phyloP scores from a whole-genome alignment of 805 yeast genomes.

The Kuraishia hungarica region DNA sequence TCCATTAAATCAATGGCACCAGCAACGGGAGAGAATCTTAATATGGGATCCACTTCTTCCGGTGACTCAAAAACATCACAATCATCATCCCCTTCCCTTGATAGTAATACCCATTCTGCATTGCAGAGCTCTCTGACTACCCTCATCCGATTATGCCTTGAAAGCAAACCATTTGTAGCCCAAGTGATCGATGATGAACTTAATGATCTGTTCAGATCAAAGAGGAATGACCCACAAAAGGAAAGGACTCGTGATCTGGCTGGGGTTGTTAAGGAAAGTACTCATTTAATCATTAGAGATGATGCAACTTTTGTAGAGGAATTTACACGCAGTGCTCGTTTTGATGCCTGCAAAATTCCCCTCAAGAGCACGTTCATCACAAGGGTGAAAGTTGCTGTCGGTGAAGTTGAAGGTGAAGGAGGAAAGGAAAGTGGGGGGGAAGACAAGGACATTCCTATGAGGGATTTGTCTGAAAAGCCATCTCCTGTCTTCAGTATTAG shows the following conservation, averaged over 20 bases:
- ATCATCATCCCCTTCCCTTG: too few relatives aligned
- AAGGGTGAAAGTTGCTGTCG: slow-evolving; percentile 5
- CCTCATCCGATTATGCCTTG: slow-evolving; percentile 64
- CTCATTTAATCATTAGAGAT: slow-evolving; percentile 35
- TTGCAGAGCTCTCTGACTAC: slow-evolving; percentile 42
- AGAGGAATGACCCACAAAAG: slow-evolving; percentile 11
- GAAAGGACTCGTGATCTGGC: slow-evolving; percentile 33
- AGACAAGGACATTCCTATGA: neutral
- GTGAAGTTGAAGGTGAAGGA: neutral
- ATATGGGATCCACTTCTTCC: neutral
- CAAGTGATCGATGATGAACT: slow-evolving; percentile 44
- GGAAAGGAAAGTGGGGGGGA: neutral
- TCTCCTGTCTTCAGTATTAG: neutral
- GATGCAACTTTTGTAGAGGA: slow-evolving; percentile 15
- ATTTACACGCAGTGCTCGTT: slow-evolving; percentile 12
- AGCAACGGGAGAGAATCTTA: slow-evolving; percentile 21
- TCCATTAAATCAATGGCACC: slow-evolving; percentile 28
- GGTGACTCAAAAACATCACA: too few relatives aligned
- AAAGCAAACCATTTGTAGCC: slow-evolving; percentile 41
- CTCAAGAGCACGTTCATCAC: neutral
- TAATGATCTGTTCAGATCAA: slow-evolving; percentile 29
- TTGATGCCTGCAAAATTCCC: slow-evolving; percentile 6
- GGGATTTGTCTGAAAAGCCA: neutral
- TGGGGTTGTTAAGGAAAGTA: slow-evolving; percentile 38
- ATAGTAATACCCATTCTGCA: slow-evolving; percentile 7